phyloP scores from a whole-genome alignment of 2,329 filamentous ascomycete species.

The Paracoccidioides brasiliensis region DNA sequence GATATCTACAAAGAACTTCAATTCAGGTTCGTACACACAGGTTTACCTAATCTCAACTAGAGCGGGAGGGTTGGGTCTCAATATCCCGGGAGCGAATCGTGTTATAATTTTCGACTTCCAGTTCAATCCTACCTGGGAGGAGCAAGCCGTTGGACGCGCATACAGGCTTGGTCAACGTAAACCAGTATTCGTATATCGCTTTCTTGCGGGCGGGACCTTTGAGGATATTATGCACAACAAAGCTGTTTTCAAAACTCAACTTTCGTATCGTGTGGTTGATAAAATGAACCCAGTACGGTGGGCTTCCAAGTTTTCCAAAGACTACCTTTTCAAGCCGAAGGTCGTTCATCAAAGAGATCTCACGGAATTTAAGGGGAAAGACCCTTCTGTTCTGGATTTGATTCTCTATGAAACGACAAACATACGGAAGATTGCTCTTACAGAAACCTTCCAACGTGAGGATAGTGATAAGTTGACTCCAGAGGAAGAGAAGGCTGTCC shows the following conservation, averaged over 20 bases:
- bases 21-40: constrained; percentile 37
- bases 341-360: constrained; percentile 41
- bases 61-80: constrained; percentile 71
- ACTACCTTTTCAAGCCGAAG: constrained; percentile 49
- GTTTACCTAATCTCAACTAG: constrained; percentile 72
- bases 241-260: constrained; percentile 67
- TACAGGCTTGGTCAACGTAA: constrained; percentile 77
- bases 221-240: constrained; percentile 63
- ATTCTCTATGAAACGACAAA: constrained; percentile 19
- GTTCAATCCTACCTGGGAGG: constrained; percentile 69
- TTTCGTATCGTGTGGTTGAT: constrained; percentile 70
- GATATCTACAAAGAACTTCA: constrained; percentile 54
- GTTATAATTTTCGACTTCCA: constrained; percentile 76
- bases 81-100: constrained; percentile 70
- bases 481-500: constrained; percentile 47
- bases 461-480: constrained; percentile 49
- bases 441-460: constrained; percentile 61
- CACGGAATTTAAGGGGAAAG: constrained; percentile 43
- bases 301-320: constrained; percentile 41
- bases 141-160: constrained; percentile 74
- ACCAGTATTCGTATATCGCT: constrained; percentile 70
- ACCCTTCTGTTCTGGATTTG: constrained; percentile 47
- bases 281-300: constrained; percentile 62
- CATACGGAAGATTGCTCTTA: constrained; percentile 44
- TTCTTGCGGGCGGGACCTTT: constrained; percentile 65